These are phyloP conservation scores for Cryptosporidium baileyi DNA, from an alignment of 169 alveolate genomes.

Conservation along the genomic window DNA sequence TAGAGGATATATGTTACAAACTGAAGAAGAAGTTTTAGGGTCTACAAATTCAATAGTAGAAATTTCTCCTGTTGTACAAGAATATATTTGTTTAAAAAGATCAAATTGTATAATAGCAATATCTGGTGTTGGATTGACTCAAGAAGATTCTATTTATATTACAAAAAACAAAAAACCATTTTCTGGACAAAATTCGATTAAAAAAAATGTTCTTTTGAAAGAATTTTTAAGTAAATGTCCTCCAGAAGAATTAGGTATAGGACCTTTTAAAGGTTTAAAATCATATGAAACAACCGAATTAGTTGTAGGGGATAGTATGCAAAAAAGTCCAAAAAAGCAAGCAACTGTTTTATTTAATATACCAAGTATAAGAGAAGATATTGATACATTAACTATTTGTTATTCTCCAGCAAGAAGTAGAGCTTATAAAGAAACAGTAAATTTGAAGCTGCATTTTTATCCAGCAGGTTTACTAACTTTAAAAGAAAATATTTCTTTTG, in stretches of 20 bases:
- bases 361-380: neutral
- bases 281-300: slow-evolving; percentile 47
- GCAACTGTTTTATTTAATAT: slow-evolving; percentile 31
- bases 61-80: slow-evolving; percentile 48
- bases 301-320: slow-evolving; percentile 47
- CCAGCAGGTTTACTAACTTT: slow-evolving; percentile 18
- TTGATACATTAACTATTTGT: slow-evolving; percentile 7
- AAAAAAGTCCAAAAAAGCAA: slow-evolving; percentile 2
- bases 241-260: slow-evolving; percentile 25
- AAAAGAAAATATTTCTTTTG: neutral
- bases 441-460: neutral
- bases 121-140: slow-evolving; percentile 46
- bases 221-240: slow-evolving; percentile 32
- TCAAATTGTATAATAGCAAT: slow-evolving; percentile 38
- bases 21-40: slow-evolving; percentile 5
- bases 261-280: slow-evolving; percentile 44
- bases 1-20: slow-evolving; percentile 37
- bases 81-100: slow-evolving; percentile 40
- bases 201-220: neutral
- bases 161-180: neutral
- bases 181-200: neutral
- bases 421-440: neutral
- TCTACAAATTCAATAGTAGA: slow-evolving; percentile 49
- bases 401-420: slow-evolving; percentile 66
- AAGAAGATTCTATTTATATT: slow-evolving; percentile 20